A percentile compares a stretch with the other conserved stretches of the same genome.
These are phyloP conservation scores for Trypanosomatidae sp. DNA, from an alignment of 208 protist genomes.

Conservation along the genomic window DNA sequence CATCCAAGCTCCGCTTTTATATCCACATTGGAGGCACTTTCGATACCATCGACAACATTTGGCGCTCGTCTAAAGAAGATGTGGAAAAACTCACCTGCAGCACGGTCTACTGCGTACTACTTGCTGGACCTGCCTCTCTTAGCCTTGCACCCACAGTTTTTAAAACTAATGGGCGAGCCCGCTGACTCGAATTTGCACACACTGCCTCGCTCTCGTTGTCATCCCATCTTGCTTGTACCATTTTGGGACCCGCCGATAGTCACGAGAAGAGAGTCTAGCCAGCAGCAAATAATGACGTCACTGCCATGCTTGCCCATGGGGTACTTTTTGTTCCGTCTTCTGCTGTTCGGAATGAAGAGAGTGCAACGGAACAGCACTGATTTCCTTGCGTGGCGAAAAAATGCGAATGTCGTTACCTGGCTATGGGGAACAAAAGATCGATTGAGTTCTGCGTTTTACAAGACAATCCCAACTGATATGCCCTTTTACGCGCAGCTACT, in stretches of 20 bases:
- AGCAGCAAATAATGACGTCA: conserved; percentile 60
- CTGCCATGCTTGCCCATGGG: conserved; percentile 68
- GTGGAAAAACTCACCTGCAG: conserved; percentile 46
- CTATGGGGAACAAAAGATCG: conserved; percentile 1
- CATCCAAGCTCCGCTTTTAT: conserved; percentile 62
- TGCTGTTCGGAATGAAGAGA: conserved; percentile 51
- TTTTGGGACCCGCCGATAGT: conserved; percentile 83
- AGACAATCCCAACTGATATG: conserved; percentile 19
- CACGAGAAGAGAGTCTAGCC: conserved; percentile 63
- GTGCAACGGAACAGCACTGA: conserved; percentile 9
- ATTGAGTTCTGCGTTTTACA: conserved; percentile 4
- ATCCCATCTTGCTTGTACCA: conserved; percentile 62
- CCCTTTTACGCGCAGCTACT: conserved; percentile 31
- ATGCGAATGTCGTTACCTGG: not conserved
- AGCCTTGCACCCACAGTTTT: conserved; percentile 46
- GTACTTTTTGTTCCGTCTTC: conserved; percentile 75
- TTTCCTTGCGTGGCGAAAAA: conserved; percentile 8
- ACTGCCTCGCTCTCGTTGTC: conserved; percentile 46
- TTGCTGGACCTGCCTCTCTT: conserved; percentile 68
- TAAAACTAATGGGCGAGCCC: conserved; percentile 60
- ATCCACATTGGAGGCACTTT: conserved; percentile 67
- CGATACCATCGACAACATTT: conserved; percentile 54
- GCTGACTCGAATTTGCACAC: conserved; percentile 50
- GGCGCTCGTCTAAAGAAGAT: conserved; percentile 35
- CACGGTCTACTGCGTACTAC: conserved; percentile 7